Conservation (phyloP, 257 asterid species). For the Fraxinus pennsylvanica region DNA sequence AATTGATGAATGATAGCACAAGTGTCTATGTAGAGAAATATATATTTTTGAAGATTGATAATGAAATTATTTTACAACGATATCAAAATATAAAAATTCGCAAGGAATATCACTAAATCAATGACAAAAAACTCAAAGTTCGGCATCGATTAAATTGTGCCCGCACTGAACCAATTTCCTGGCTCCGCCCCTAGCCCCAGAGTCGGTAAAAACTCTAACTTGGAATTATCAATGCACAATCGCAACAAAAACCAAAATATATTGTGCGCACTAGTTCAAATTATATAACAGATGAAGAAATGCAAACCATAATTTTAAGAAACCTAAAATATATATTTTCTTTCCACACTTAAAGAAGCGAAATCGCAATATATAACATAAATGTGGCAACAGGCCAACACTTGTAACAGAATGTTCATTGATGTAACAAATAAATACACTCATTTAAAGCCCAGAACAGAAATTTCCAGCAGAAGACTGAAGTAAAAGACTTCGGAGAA, state of each 20-base stretch:
- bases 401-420: not conserved
- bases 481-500: constrained; percentile 18
- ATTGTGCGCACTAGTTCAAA: not conserved
- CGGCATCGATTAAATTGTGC: too few relatives aligned
- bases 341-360: not conserved
- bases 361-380: not conserved
- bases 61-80: too few relatives aligned
- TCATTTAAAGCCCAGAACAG: constrained; percentile 30
- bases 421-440: constrained; percentile 25
- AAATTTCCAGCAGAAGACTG: constrained; percentile 5
- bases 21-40: too few relatives aligned
- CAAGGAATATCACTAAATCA: too few relatives aligned
- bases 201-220: too few relatives aligned
- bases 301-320: not conserved
- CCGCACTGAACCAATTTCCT: too few relatives aligned
- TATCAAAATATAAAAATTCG: too few relatives aligned
- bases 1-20: too few relatives aligned
- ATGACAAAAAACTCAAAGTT: too few relatives aligned
- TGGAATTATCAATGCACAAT: too few relatives aligned
- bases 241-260: too few relatives aligned
- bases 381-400: not conserved
- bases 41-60: too few relatives aligned
- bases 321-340: not conserved
- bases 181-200: constrained; percentile 14
- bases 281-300: not conserved